Percentiles rank a stretch among this genome's conserved stretches.
phyloP scores from a whole-genome alignment of 2,329 filamentous ascomycete species.

The Alternaria infectoria region DNA sequence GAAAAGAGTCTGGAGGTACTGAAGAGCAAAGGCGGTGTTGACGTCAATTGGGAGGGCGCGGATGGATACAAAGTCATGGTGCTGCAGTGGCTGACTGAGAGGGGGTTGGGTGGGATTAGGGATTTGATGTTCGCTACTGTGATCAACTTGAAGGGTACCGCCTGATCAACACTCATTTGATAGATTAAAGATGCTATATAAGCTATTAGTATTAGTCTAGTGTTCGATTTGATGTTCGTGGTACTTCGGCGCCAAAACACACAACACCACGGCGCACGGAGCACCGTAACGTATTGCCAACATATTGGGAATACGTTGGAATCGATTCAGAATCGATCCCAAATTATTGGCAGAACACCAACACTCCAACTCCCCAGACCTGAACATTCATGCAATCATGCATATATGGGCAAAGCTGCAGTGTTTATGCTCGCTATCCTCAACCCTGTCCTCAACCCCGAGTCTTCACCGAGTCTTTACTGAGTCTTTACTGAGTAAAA shows the following conservation, averaged over 20 bases:
- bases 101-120: conserved; percentile 69
- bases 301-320: too few species aligned
- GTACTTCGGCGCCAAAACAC: neutral
- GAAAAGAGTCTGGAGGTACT: conserved; percentile 69
- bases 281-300: neutral
- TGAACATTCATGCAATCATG: too few species aligned
- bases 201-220: too few species aligned
- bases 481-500: too few species aligned
- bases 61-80: conserved; percentile 77
- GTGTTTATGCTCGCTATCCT: too few species aligned
- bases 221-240: neutral
- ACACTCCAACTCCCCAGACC: too few species aligned
- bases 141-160: conserved; percentile 66
- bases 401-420: too few species aligned
- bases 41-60: conserved; percentile 75
- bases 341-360: too few species aligned
- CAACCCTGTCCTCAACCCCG: too few species aligned
- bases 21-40: conserved; percentile 68
- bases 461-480: too few species aligned
- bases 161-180: neutral
- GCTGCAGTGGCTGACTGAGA: conserved; percentile 68
- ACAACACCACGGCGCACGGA: neutral
- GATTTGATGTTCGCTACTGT: conserved; percentile 82
- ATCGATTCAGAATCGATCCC: neutral
- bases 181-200: too few species aligned